Evolutionary conservation across 139 green algal genomes (phyloP).

Genomic region (Picochlorum sp.): DNA sequence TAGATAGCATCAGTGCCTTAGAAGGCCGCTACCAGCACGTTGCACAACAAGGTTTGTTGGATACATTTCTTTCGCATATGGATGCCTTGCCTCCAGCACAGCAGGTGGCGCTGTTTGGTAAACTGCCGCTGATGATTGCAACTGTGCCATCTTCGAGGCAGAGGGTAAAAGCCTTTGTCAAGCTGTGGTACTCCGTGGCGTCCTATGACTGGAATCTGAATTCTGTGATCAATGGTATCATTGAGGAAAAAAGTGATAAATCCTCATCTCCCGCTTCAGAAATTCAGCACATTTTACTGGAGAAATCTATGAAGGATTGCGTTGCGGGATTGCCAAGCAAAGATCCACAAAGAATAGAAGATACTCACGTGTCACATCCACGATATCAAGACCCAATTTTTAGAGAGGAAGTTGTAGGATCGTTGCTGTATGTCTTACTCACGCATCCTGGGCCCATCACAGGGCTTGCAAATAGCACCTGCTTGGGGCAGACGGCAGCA

Average conservation of each 20-base stretch:
- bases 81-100: conserved; percentile 17
- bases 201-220: conserved; percentile 16
- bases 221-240: neutral
- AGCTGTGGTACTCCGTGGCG: conserved; percentile 19
- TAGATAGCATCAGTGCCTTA: conserved; percentile 5
- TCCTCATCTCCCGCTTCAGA: too few relatives aligned
- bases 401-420: conserved; percentile 38
- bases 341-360: conserved; percentile 6
- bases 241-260: neutral
- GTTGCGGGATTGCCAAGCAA: conserved; percentile 18
- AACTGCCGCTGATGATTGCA: conserved; percentile 20
- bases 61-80: conserved; percentile 18
- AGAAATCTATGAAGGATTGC: conserved; percentile 11
- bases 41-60: conserved; percentile 9
- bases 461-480: neutral
- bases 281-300: neutral
- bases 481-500: neutral
- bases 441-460: conserved; percentile 14
- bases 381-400: conserved; percentile 24
- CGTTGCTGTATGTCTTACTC: conserved; percentile 32
- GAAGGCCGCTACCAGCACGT: neutral
- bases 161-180: conserved; percentile 12
- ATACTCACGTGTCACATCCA: neutral
- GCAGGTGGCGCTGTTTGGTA: conserved; percentile 22
- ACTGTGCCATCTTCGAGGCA: conserved; percentile 15